Evolutionary conservation across 2,329 filamentous ascomycete species (phyloP).

Genomic region (Neofusicoccum umdonicola): DNA sequence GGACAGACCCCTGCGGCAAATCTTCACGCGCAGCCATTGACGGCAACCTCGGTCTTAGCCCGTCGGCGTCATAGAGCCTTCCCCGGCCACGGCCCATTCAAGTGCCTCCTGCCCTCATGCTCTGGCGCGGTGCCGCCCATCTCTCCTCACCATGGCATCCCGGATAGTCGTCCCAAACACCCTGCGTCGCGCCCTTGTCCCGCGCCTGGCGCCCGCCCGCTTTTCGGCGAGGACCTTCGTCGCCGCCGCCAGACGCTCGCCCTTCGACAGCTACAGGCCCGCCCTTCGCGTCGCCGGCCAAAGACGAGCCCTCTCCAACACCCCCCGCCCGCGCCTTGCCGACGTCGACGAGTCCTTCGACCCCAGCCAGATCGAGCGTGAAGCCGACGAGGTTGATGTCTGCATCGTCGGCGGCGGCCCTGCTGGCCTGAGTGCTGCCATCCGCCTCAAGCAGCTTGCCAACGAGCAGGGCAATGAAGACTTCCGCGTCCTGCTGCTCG

Average conservation of each 20-base stretch:
- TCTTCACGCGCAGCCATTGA: not conserved
- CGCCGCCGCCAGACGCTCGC: not conserved
- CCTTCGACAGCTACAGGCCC: constrained; percentile 25
- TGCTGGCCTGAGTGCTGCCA: constrained; percentile 87
- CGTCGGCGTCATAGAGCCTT: constrained; percentile 15
- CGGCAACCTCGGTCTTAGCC: constrained; percentile 15
- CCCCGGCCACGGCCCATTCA: not conserved
- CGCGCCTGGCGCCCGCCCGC: not conserved
- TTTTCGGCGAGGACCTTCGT: not conserved
- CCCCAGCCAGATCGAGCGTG: constrained; percentile 66
- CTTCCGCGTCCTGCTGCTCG: constrained; percentile 86
- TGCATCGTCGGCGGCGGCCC: constrained; percentile 97
- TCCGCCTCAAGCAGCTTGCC: constrained; percentile 90
- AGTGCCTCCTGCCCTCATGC: constrained; percentile 13
- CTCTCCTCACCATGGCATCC: constrained; percentile 14
- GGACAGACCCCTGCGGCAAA: constrained; percentile 1
- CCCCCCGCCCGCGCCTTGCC: constrained; percentile 30
- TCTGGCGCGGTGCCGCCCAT: not conserved
- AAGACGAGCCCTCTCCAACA: constrained; percentile 35
- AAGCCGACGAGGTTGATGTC: constrained; percentile 91
- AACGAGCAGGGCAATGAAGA: constrained; percentile 94
- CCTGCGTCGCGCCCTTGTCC: constrained; percentile 10
- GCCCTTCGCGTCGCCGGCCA: constrained; percentile 38
- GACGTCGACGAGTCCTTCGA: constrained; percentile 44
- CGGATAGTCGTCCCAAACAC: constrained; percentile 9